A percentile compares a stretch with the other conserved stretches of the same genome.
These are phyloP conservation scores for Cercospora zeae-maydis DNA, from an alignment of 2,329 filamentous ascomycete genomes.

Conservation along the genomic window DNA sequence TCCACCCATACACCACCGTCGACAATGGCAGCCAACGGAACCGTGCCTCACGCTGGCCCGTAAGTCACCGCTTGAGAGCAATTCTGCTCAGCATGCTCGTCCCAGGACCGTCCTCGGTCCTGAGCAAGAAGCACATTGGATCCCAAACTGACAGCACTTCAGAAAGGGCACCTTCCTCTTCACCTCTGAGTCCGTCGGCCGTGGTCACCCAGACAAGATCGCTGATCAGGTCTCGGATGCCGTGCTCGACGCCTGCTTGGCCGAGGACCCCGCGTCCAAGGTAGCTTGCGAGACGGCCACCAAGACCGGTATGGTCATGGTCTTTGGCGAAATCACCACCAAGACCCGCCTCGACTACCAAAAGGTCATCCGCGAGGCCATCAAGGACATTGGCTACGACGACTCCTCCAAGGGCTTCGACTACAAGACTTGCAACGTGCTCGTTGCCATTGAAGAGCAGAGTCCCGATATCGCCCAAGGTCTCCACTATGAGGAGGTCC, in stretches of 20 bases:
- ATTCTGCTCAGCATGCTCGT: background rate
- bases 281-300: conserved; percentile 98
- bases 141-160: background rate
- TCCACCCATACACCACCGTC: background rate
- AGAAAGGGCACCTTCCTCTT: conserved; percentile 37
- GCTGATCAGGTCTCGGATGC: conserved; percentile 95
- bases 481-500: conserved; percentile 94
- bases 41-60: conserved; percentile 18
- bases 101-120: too few species aligned
- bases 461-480: conserved; percentile 98
- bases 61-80: conserved; percentile 13
- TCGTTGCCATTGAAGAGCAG: conserved; percentile 98
- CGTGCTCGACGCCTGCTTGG: conserved; percentile 94
- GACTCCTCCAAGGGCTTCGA: conserved; percentile 96
- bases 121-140: too few species aligned
- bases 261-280: conserved; percentile 94
- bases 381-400: conserved; percentile 99
- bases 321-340: conserved; percentile 98
- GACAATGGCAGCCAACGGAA: conserved; percentile 20
- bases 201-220: conserved; percentile 38
- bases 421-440: conserved; percentile 99
- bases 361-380: conserved; percentile 86
- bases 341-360: conserved; percentile 96
- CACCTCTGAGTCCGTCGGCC: conserved; percentile 52
- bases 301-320: conserved; percentile 99